Conservation (phyloP, 2,329 filamentous ascomycete genomes). For the Fusarium brevicatenulatum region DNA sequence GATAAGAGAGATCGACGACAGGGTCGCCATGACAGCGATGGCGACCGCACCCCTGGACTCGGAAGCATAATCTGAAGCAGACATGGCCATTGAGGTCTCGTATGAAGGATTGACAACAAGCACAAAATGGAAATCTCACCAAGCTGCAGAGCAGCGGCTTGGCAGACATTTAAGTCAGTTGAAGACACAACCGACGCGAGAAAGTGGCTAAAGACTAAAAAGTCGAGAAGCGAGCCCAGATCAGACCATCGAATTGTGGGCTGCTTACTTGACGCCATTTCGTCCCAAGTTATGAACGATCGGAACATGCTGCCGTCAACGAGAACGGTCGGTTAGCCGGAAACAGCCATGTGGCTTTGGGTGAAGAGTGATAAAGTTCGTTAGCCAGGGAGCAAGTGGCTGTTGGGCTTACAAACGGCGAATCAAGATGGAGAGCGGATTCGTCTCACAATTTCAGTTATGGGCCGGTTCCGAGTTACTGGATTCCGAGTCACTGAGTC, state of each 20-base stretch:
- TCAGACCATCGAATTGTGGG: not conserved
- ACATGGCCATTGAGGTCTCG: not conserved
- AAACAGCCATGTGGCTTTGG: not conserved
- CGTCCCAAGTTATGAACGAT: not conserved
- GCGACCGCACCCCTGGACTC: not conserved
- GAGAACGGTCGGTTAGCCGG: not conserved
- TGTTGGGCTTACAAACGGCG: not conserved
- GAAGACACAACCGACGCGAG: not conserved
- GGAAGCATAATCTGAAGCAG: not conserved
- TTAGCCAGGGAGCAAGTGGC: not conserved
- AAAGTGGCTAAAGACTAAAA: not conserved
- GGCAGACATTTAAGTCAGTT: not conserved
- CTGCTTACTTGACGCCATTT: not conserved
- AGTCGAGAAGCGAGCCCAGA: not conserved
- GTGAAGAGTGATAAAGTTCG: not conserved
- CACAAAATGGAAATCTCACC: fast-evolving
- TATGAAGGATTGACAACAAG: not conserved
- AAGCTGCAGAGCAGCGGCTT: not conserved
- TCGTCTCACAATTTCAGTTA: not conserved
- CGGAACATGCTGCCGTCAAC: not conserved
- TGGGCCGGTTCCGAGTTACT: not conserved
- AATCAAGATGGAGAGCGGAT: not conserved
- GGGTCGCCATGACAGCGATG: not conserved
- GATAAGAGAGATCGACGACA: not conserved
- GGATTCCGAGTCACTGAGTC: not conserved